A percentile compares a stretch with the other conserved stretches of the same genome.
Evolutionary conservation across 345 rosid species (phyloP).

Genomic region (Pugionium dolabratum): DNA sequence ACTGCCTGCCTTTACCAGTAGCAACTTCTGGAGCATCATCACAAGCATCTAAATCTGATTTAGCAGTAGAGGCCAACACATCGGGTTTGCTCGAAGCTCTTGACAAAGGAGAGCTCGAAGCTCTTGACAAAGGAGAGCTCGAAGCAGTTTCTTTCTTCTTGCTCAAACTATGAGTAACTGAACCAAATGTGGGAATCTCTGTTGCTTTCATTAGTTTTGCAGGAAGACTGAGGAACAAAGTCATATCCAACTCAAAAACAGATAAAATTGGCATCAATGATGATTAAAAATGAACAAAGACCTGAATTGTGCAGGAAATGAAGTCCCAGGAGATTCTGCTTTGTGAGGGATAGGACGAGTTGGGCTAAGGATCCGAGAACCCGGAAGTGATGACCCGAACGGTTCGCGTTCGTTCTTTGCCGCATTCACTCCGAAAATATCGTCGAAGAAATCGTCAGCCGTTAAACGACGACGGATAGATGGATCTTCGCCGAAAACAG

Average conservation of each 20-base stretch:
- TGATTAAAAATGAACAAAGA: no score
- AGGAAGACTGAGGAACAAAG: conserved; percentile 58
- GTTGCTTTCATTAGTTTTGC: conserved; percentile 50
- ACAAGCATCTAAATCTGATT: conserved; percentile 5
- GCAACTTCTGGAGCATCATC: conserved; percentile 39
- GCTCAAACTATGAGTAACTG: conserved; percentile 39
- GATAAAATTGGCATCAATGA: no score
- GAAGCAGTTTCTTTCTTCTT: conserved; percentile 50
- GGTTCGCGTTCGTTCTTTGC: conserved; percentile 40
- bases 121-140: conserved; percentile 50
- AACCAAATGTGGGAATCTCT: conserved; percentile 58
- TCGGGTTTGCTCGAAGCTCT: conserved; percentile 43
- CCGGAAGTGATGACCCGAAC: conserved; percentile 50
- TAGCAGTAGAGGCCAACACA: conserved; percentile 31
- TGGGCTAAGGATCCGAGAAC: conserved; percentile 66
- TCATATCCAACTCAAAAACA: neutral
- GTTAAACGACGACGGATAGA: conserved; percentile 45
- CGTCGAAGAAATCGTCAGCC: conserved; percentile 64
- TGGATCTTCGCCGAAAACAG: conserved; percentile 73
- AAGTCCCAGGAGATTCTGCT: conserved; percentile 53
- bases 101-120: no score
- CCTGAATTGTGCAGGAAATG: conserved; percentile 86
- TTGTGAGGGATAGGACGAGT: conserved; percentile 49
- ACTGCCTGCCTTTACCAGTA: conserved; percentile 41
- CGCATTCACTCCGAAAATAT: conserved; percentile 62